Evolutionary conservation across 2,329 filamentous ascomycete genomes (phyloP).

Genomic region (Scedosporium aurantiacum): DNA sequence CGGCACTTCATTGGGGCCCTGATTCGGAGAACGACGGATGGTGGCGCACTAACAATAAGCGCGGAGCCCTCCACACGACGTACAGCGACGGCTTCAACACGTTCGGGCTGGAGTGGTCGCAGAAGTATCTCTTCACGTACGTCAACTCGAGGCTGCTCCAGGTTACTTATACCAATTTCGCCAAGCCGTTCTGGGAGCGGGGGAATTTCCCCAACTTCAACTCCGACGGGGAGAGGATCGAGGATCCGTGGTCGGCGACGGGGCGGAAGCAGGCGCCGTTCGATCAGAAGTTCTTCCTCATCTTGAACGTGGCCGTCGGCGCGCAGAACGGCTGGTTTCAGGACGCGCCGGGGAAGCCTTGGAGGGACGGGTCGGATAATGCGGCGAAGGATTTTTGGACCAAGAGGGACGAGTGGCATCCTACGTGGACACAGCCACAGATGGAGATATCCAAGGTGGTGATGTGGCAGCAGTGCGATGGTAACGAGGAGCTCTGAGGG

Average conservation of each 20-base stretch:
- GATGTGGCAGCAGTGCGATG: conserved; percentile 61
- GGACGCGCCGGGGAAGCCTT: conserved; percentile 64
- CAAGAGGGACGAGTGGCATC: conserved; percentile 50
- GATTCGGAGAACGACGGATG: conserved; percentile 61
- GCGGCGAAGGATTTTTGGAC: conserved; percentile 72
- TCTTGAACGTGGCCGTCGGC: conserved; percentile 66
- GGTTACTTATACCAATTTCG: conserved; percentile 68
- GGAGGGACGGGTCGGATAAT: conserved; percentile 57
- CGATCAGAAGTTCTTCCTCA: conserved; percentile 64
- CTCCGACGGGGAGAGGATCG: conserved; percentile 53
- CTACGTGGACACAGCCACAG: conserved; percentile 59
- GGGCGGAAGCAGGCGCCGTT: conserved; percentile 57
- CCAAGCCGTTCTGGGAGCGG: conserved; percentile 55
- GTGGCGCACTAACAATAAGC: conserved; percentile 77
- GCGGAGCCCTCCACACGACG: conserved; percentile 61
- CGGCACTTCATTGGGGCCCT: conserved; percentile 74
- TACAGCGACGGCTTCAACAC: conserved; percentile 61
- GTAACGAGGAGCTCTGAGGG: conserved; percentile 38
- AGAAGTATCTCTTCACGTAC: conserved; percentile 83
- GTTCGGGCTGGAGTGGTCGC: conserved; percentile 75
- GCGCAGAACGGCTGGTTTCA: conserved; percentile 77
- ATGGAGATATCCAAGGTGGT: conserved; percentile 60
- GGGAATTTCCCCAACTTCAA: conserved; percentile 55
- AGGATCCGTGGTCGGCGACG: conserved; percentile 53
- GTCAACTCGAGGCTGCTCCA: conserved; percentile 71